These are phyloP conservation scores for Pseudoneurospora amorphoporcata DNA, from an alignment of 495 filamentous ascomycete species.

Conservation along the genomic window DNA sequence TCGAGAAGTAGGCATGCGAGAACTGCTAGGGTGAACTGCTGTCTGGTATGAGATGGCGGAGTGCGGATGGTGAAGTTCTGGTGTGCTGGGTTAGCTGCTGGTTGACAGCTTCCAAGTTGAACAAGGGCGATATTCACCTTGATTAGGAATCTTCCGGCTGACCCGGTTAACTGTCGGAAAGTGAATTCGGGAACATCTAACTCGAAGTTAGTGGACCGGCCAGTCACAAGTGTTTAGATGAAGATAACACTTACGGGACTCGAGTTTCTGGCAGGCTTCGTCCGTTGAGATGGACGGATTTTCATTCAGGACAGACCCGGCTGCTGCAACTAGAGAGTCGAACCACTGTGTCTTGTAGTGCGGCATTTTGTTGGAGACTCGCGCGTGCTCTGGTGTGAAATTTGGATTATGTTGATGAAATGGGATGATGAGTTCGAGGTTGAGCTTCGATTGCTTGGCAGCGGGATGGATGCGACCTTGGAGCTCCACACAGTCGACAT, in stretches of 20 bases:
- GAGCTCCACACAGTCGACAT: background rate
- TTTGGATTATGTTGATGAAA: background rate
- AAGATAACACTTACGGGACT: background rate
- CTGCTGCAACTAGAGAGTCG: background rate
- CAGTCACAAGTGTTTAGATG: too few species aligned
- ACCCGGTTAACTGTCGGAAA: background rate
- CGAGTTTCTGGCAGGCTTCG: background rate
- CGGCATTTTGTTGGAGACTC: background rate
- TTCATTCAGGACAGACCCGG: background rate
- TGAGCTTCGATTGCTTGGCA: background rate
- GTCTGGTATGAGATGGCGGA: background rate
- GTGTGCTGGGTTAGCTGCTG: background rate
- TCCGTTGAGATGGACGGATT: background rate
- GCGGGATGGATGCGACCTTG: background rate
- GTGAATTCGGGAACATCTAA: conserved; percentile 6
- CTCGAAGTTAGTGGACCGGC: too few species aligned
- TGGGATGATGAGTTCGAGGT: background rate
- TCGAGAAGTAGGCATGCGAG: conserved; percentile 5
- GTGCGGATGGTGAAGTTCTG: background rate
- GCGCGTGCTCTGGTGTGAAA: background rate
- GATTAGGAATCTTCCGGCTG: background rate
- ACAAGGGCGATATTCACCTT: background rate
- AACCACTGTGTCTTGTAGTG: conserved; percentile 7
- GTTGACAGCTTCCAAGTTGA: background rate
- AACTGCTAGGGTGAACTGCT: conserved; percentile 2